Evolutionary conservation across 2,329 filamentous ascomycete genomes (phyloP).

Genomic region (Microdochium bolleyi): DNA sequence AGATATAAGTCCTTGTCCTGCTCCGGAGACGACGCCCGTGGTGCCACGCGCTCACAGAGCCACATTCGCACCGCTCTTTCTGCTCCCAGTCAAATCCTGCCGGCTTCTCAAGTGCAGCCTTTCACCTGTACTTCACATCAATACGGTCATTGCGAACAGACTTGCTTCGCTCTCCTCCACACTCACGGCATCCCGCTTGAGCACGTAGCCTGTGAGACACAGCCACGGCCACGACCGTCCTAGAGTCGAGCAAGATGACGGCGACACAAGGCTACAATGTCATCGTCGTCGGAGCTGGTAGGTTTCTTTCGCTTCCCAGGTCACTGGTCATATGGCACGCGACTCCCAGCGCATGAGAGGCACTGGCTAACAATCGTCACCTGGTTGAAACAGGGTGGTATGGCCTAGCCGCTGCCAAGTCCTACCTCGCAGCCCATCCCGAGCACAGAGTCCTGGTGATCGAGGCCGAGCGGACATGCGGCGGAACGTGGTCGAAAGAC

Average conservation of each 20-base stretch:
- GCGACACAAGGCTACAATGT: not conserved
- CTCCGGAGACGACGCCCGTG: too few species aligned
- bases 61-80: too few species aligned
- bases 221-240: not conserved
- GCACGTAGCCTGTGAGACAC: too few species aligned
- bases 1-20: too few species aligned
- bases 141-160: too few species aligned
- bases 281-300: not conserved
- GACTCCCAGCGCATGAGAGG: too few species aligned
- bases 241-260: not conserved
- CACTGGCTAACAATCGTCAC: not conserved
- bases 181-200: too few species aligned
- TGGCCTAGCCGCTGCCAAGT: conserved; percentile 38
- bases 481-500: conserved; percentile 32
- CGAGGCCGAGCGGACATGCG: conserved; percentile 28
- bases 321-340: not conserved
- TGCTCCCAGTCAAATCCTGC: too few species aligned
- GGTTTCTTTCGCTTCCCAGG: not conserved
- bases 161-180: too few species aligned
- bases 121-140: too few species aligned
- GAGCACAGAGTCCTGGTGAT: conserved; percentile 30
- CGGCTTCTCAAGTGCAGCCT: too few species aligned
- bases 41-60: too few species aligned
- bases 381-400: conserved; percentile 1
- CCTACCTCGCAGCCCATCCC: conserved; percentile 33